Base-by-base conservation (phyloP, 1,139 yeast species). In the Hansenula sp. region DNA sequence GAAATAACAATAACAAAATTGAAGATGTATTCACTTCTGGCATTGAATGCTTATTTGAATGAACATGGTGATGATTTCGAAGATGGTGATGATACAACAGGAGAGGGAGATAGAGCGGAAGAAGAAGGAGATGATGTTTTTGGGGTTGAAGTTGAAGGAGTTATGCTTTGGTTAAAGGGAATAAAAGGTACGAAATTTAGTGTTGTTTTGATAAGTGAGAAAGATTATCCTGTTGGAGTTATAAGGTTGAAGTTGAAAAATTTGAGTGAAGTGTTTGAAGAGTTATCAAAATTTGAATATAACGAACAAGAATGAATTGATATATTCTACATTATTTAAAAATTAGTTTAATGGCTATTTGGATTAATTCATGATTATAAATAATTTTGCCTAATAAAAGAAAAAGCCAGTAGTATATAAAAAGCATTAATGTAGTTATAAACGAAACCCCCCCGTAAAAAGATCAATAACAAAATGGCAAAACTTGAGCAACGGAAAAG, bases 201-300 rank as follows among this genome's bases (percentile, higher is more conserved):
- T 5, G 42, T 52, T 21, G 39, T 55, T 1, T 28, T 50, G 3
- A 44, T 55, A 5, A 41, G 49, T 14, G 56, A 55, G 27, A 42
- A 31, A 14, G 45, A 41, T 8, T 55, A 51, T 32, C 59, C 59
- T 10, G 42, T 43, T 26, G 55, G 55, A 1, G 22, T 55, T 3
- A 39, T 53, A 12, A 42, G 44, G 32, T 34, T 48, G 38, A 53
- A 46, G 34, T n/a, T 51, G 30, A 36, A 40, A 4, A 39, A 40
- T 2, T 31, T 55, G 19, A 14, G 38, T 6, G 46, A 42, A 6
- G 39, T 36, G 3, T 34, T 55, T 17, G 38, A 29, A 12, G 59
- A 50, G 17, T 38, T 55, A 14, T 41, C 50, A 24, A 29, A 48
- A 18, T 55, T 50, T 28, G 48, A 47, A 17, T 47, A 45, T 12